Base-by-base conservation (phyloP, 371 early-diverging fungal species). In the Mucor mucedo region DNA sequence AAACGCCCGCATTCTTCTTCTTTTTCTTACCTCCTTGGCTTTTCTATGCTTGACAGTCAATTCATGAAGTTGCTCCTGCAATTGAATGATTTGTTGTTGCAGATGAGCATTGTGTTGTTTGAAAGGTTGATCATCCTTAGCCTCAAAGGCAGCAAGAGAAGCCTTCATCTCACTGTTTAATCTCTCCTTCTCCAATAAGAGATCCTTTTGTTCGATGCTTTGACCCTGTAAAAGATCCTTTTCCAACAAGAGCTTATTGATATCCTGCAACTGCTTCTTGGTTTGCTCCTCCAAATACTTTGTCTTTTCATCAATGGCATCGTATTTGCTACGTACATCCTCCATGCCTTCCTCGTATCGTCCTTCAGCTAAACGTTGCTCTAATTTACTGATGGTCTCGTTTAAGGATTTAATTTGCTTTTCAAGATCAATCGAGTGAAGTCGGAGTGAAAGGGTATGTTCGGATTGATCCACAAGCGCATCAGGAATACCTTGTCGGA, bases 1-100 rank as follows among this genome's bases (percentile, higher is more conserved):
- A 35, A 35, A 35, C 35, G 35, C 35, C 35, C 35, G 35, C 35
- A 49, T 16, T 53, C 21, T 47, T 41, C 50, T 5, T 5, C 8
- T 9, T n/a, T n/a, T n/a, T 8, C 65, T 52, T 75, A 89, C 87
- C 72, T 91, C 92, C 72, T 90, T 90, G 11, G 92, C 90, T 62
- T 88, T 89, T 66, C 89, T 89, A 39, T 91, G 67, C 66, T 80
- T 84, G 65, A 76, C 35, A 48, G 80, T 81, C 5, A 79, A 56
- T 41, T 89, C 89, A 33, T 79, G 71, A 41, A 88, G 77, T 28
- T 90, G 78, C 63, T 91, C 87, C 58, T 86, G 86, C 16, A 88
- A 65, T 58, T 84, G 78, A 8, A 80, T 80, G 5, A 78, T 52
- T 60, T 79, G 75, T 10, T 77, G 73, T 56, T 86, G 86, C 56